A percentile compares a stretch with the other conserved stretches of the same genome.
These are phyloP conservation scores for Coniosporium tulheliwenetii DNA, from an alignment of 2,329 filamentous ascomycete genomes.

Conservation along the genomic window DNA sequence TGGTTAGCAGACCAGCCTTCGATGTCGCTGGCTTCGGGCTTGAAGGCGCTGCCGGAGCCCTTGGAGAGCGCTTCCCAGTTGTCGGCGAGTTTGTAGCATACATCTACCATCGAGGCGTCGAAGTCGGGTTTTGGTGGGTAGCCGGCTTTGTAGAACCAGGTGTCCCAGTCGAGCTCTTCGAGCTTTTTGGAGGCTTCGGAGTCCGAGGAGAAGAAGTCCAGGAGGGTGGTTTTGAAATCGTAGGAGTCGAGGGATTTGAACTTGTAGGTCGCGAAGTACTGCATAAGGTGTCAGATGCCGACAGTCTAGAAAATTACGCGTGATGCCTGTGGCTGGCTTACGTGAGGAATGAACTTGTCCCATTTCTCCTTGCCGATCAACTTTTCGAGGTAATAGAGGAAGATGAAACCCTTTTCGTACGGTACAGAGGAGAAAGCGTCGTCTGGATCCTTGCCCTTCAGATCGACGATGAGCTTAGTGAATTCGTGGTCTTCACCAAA, in stretches of 20 bases:
- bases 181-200: slow-evolving; percentile 46
- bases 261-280: slow-evolving; percentile 75
- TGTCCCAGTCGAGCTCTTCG: slow-evolving; percentile 71
- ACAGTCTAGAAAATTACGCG: neutral
- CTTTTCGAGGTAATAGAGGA: slow-evolving; percentile 80
- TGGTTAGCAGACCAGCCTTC: slow-evolving; percentile 70
- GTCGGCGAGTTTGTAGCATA: slow-evolving; percentile 66
- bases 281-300: slow-evolving; percentile 1
- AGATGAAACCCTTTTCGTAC: slow-evolving; percentile 94
- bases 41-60: slow-evolving; percentile 24
- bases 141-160: slow-evolving; percentile 76
- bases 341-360: slow-evolving; percentile 84
- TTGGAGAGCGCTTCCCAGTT: slow-evolving; percentile 51
- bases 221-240: slow-evolving; percentile 79
- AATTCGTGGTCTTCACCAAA: slow-evolving; percentile 80
- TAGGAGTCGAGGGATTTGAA: slow-evolving; percentile 82
- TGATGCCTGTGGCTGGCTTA: slow-evolving; percentile 10
- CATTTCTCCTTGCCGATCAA: slow-evolving; percentile 75
- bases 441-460: slow-evolving; percentile 85
- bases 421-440: slow-evolving; percentile 87
- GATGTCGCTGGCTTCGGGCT: slow-evolving; percentile 54
- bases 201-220: slow-evolving; percentile 69
- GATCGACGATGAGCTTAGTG: slow-evolving; percentile 76
- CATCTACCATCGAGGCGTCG: slow-evolving; percentile 73
- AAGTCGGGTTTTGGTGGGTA: slow-evolving; percentile 83